These are phyloP conservation scores for Taxawa tesnikishii DNA, from an alignment of 2,329 filamentous ascomycete species.

Conservation along the genomic window DNA sequence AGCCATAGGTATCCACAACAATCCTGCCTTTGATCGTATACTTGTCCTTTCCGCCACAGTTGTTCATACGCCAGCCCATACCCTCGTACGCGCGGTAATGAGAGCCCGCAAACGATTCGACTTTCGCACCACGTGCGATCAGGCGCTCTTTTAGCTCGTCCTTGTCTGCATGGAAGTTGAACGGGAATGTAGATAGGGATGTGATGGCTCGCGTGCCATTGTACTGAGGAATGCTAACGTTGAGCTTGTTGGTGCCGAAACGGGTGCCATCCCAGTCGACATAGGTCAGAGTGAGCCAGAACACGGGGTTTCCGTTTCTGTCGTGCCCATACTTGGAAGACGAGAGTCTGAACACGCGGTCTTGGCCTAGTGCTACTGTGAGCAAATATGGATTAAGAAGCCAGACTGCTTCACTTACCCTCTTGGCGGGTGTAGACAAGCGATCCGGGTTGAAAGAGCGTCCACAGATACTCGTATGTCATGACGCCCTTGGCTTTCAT, in stretches of 20 bases:
- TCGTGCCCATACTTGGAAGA: slow-evolving; percentile 19
- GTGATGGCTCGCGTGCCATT: slow-evolving; percentile 26
- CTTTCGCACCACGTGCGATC: slow-evolving; percentile 31
- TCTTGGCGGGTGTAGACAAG: slow-evolving; percentile 24
- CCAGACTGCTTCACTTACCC: neutral
- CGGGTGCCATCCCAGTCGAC: slow-evolving; percentile 24
- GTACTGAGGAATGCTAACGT: slow-evolving; percentile 19
- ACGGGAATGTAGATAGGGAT: slow-evolving; percentile 29
- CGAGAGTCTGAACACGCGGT: slow-evolving; percentile 22
- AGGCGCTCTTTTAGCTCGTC: slow-evolving; percentile 26
- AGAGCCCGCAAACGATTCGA: slow-evolving; percentile 34
- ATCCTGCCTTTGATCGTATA: slow-evolving; percentile 36
- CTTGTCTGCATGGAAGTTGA: slow-evolving; percentile 30
- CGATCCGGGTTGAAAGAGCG: slow-evolving; percentile 18
- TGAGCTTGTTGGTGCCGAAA: slow-evolving; percentile 22
- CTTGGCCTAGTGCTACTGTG: slow-evolving; percentile 13
- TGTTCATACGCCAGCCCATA: slow-evolving; percentile 25
- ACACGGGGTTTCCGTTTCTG: slow-evolving; percentile 21
- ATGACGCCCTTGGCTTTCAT: slow-evolving; percentile 20
- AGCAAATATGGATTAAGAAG: neutral
- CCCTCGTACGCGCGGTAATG: slow-evolving; percentile 40
- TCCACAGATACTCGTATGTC: slow-evolving; percentile 22
- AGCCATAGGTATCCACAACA: slow-evolving; percentile 40
- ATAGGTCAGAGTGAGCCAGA: slow-evolving; percentile 19
- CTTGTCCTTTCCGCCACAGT: slow-evolving; percentile 22